Evolutionary conservation across 345 rosid species (phyloP).

Genomic region (Xanthoceras sorbifolium): DNA sequence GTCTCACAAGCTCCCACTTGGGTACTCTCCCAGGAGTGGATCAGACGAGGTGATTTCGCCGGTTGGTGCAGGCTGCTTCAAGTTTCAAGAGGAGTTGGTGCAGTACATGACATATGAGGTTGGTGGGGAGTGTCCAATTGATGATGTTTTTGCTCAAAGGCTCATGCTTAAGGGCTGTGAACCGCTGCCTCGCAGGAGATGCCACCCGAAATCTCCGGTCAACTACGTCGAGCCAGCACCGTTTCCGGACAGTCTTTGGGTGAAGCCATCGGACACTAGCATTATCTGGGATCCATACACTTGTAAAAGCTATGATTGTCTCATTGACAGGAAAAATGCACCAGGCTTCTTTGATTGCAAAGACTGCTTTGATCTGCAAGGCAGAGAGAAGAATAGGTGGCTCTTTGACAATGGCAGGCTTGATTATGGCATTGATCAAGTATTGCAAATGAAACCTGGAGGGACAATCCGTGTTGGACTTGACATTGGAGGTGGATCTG

Average conservation of each 20-base stretch:
- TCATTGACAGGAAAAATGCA: conserved; percentile 33
- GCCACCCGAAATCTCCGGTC: conserved; percentile 39
- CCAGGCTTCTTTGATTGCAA: conserved; percentile 47
- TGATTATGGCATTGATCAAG: conserved; percentile 46
- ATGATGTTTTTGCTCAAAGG: conserved; percentile 51
- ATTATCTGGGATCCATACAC: conserved; percentile 51
- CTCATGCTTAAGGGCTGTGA: conserved; percentile 55
- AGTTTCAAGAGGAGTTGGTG: conserved; percentile 43
- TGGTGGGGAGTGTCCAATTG: conserved; percentile 49
- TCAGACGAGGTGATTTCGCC: conserved; percentile 41
- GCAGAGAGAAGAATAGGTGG: conserved; percentile 47
- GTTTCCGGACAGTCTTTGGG: conserved; percentile 42
- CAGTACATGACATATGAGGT: conserved; percentile 44
- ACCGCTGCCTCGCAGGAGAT: conserved; percentile 52
- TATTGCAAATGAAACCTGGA: conserved; percentile 25
- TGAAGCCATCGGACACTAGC: conserved; percentile 38
- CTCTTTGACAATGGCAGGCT: conserved; percentile 37
- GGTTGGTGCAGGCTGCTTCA: conserved; percentile 44
- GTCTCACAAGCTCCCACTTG: conserved; percentile 46
- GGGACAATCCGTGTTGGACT: conserved; percentile 49
- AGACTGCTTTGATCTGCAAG: conserved; percentile 49
- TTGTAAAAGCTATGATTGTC: conserved; percentile 51
- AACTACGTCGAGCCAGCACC: conserved; percentile 41
- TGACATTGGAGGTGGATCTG: conserved; percentile 51
- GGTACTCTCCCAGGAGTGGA: conserved; percentile 35